Conservation (phyloP, 768 basidiomycete genomes). For the Boletus vermiculosoides region DNA sequence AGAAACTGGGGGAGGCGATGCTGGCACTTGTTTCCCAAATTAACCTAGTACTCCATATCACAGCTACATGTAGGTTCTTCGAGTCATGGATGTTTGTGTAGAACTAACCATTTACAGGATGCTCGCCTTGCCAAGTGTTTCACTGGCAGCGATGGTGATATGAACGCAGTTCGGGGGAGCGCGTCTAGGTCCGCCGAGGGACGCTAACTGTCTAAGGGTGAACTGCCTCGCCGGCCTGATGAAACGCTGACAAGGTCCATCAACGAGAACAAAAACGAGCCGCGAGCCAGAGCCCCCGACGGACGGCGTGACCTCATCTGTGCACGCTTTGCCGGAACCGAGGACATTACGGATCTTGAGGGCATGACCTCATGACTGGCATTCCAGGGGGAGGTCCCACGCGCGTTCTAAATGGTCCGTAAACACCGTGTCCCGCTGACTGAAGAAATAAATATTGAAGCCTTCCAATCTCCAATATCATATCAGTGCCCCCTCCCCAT, state of each 20-base stretch:
- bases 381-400: background rate
- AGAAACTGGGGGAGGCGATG: background rate
- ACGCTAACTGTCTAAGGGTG: background rate
- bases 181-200: background rate
- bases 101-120: background rate
- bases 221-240: background rate
- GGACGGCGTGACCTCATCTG: background rate
- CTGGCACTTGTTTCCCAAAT: background rate
- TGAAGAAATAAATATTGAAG: slow-evolving; percentile 14
- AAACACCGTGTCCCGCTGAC: background rate
- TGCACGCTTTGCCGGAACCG: background rate
- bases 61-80: background rate
- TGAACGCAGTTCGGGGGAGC: background rate
- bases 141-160: background rate
- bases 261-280: background rate
- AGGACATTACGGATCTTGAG: background rate
- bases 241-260: background rate
- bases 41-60: background rate
- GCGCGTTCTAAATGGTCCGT: slow-evolving; percentile 5
- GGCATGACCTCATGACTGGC: slow-evolving; percentile 1
- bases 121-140: background rate
- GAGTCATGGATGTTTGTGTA: background rate
- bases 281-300: background rate
- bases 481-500: background rate
- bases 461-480: background rate